phyloP scores from a whole-genome alignment of 1,284 basidiomycete genomes.

The Volvariella volvacea region DNA sequence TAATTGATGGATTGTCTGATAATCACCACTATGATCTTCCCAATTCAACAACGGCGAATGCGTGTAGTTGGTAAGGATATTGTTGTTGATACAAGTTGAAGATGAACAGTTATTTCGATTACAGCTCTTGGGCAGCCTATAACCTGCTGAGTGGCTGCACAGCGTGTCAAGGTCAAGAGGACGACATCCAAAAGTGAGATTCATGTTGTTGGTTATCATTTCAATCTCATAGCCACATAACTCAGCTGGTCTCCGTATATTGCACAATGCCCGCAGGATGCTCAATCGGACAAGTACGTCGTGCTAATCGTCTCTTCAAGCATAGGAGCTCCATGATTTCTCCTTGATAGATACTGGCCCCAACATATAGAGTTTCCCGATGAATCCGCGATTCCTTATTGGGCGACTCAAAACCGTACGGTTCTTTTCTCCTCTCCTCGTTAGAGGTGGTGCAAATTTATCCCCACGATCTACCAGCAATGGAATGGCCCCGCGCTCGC shows the following conservation, averaged over 20 bases:
- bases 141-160: conserved; percentile 11
- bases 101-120: not conserved
- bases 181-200: conserved; percentile 4
- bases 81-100: not conserved
- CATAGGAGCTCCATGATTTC: conserved; percentile 1
- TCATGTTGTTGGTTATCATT: not conserved
- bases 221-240: not conserved
- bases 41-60: not conserved
- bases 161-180: conserved; percentile 8
- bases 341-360: not conserved
- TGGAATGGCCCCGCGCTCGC: not conserved
- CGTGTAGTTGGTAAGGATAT: not conserved
- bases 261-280: not conserved
- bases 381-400: not conserved
- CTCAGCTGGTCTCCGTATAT: conserved; percentile 4
- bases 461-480: conserved; percentile 3
- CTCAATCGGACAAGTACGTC: conserved; percentile 3
- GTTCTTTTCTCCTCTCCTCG: too few species aligned
- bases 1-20: too few species aligned
- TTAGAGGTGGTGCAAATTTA: too few species aligned
- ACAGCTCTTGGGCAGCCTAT: conserved; percentile 13
- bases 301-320: conserved; percentile 11
- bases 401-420: not conserved
- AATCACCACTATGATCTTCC: not conserved
- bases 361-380: not conserved